Evolutionary conservation across 1,139 yeast genomes (phyloP), one percentile per base, ranked within the genome.

Genomic region (Geotrichum carabidarum): DNA sequence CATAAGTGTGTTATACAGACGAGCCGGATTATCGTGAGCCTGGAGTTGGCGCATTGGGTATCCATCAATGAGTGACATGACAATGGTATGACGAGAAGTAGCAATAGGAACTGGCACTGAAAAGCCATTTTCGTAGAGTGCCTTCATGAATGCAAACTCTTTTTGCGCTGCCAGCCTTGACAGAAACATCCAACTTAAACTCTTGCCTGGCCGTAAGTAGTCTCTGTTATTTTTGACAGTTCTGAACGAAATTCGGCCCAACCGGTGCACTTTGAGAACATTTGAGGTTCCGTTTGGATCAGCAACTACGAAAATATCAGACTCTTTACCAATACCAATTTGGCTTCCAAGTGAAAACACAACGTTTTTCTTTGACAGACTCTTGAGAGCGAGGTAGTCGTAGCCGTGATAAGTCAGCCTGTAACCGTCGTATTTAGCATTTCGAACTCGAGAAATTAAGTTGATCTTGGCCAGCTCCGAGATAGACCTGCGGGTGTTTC

Each of bases 281-380:
- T 79, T 80, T 31, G 47, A 41, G 43, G 63, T 59, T 1, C 95
- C 95, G 30, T 77, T 68, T 9, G 78, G 74, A 64, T 86, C 93
- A 57, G 86, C 83, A 0, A 87, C 91, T n/a, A 93, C 79, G 68
- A 85, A 90, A 64, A 93, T 91, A 72, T 93, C 99, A 3, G 97
- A 89, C 69, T 93, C 99, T 68, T 93, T 93, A 65, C 99, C 99
- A 51, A 94, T 96, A 56, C 99, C 99, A 63, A 93, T 90, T 27
- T 86, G 88, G 45, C 84, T 78, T 15, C 96, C 98, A 11, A 93
- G 81, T 1, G 94, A 85, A 63, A 84, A 83, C 8, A 93, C 69
- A 0, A 89, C 77, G 49, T 84, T 82, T 62, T 91, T 78, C 65
- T 84, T 86, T 8, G 71, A 66, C 82, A 93, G 81, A 4, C 95